Evolutionary conservation across 768 basidiomycete species (phyloP).

Genomic region (Megacollybia marginata): DNA sequence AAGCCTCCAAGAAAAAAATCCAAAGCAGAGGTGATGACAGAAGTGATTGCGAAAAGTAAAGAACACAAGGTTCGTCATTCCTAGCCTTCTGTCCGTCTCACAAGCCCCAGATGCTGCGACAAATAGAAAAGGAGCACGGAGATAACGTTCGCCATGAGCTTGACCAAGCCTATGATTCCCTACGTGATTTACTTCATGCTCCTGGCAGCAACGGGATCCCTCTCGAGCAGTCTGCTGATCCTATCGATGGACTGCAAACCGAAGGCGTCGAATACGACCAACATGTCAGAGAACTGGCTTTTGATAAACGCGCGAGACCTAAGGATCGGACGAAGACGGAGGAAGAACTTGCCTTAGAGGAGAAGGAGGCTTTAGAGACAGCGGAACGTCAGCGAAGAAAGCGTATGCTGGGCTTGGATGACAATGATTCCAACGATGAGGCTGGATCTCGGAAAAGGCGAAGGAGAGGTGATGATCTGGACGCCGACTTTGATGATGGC

Average conservation of each 20-base stretch:
- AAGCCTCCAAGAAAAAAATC: slow-evolving; percentile 83
- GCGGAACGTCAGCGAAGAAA: slow-evolving; percentile 71
- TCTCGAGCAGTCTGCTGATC: slow-evolving; percentile 7
- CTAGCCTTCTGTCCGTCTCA: background rate
- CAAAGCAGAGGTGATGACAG: slow-evolving; percentile 95
- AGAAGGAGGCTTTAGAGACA: slow-evolving; percentile 79
- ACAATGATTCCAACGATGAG: slow-evolving; percentile 53
- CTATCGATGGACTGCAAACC: slow-evolving; percentile 16
- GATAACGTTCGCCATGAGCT: slow-evolving; percentile 82
- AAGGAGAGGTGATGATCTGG: slow-evolving; percentile 75
- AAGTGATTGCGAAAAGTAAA: slow-evolving; percentile 97
- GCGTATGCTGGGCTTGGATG: slow-evolving; percentile 82
- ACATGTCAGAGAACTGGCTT: slow-evolving; percentile 85
- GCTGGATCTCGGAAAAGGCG: slow-evolving; percentile 43
- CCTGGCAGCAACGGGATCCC: slow-evolving; percentile 29
- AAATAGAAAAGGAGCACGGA: slow-evolving; percentile 80
- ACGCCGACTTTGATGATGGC: slow-evolving; percentile 70
- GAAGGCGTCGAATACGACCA: slow-evolving; percentile 79
- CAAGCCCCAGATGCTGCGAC: slow-evolving; percentile 63
- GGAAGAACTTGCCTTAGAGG: slow-evolving; percentile 85
- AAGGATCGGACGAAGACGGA: slow-evolving; percentile 96
- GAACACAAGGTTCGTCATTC: slow-evolving; percentile 67
- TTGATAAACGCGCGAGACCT: slow-evolving; percentile 88
- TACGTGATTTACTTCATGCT: slow-evolving; percentile 68
- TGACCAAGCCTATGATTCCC: slow-evolving; percentile 78